Base-by-base conservation (phyloP, 108 stramenopile genomes). In the Nitzschia putrida region DNA sequence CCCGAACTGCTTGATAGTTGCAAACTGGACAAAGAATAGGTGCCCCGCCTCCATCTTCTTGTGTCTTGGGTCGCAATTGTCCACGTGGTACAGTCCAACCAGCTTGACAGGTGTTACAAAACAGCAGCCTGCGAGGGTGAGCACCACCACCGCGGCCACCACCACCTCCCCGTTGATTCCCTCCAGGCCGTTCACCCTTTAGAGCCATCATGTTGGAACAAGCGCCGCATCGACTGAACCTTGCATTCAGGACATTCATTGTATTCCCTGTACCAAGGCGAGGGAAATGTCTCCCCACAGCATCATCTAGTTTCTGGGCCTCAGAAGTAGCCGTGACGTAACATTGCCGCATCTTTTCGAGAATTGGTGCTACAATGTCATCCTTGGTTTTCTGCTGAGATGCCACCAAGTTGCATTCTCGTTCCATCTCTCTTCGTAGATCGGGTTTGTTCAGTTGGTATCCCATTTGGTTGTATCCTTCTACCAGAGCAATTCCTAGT, bases 401-500 rank as follows among this genome's bases (percentile, higher is more conserved):
- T 10, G 93, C 93, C 24, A 94, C 85, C 18, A 79, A 76, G 64
- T 84, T 91, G 80, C 93, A 94, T 65, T 94, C 90, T 22, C 71
- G 73, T 67, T 92, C 89, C 83, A 86, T 84, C 74, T 93, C 88
- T 51, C 93, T 75, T 40, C 96, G 80, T 59, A 97, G 67, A 74
- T 93, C 90, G 7, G 96, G 96, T 73, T 90, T 91, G 76, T 97
- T 97, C 26, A 97, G 79, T 64, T 95, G 96, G 59, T 97, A 97
- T 43, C 96, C 96, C 96, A 97, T 97, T 66, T 83, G 80, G 57
- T 97, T 94, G 80, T 97, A 97, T 41, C 96, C 96, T 68, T 97
- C 93, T 9, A 97, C 91, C 14, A 97, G 76, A 3, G 94, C 93
- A 66, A 93, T 92, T 8, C 96, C 96, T 57, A 95, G 74, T 55